These are phyloP conservation scores for Gnaphalium uliginosum DNA, from an alignment of 129 eudicot species.

Conservation along the genomic window DNA sequence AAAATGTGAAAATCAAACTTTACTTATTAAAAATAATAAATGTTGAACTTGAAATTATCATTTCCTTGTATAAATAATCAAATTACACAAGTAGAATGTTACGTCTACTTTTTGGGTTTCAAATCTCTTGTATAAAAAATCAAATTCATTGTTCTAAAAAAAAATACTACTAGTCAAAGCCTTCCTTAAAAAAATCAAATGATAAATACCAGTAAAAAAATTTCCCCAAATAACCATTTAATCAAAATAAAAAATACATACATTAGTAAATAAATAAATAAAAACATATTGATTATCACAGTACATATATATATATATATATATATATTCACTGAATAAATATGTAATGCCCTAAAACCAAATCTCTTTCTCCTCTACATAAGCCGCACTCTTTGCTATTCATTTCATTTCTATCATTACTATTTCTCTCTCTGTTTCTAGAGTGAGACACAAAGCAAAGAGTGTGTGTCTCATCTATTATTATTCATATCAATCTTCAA, in stretches of 20 bases:
- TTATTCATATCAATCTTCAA: constrained; percentile 20
- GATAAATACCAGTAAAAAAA: not conserved
- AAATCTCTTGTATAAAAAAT: not conserved
- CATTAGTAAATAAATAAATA: not conserved
- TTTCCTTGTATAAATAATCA: not conserved
- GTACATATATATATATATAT: not conserved
- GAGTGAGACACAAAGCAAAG: constrained; percentile 34
- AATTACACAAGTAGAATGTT: not conserved
- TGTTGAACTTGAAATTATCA: not conserved
- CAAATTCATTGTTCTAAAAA: too few relatives aligned
- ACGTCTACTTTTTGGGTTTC: not conserved
- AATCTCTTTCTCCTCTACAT: constrained; percentile 32
- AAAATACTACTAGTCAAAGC: too few relatives aligned
- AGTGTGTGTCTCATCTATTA: constrained; percentile 35
- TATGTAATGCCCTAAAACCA: constrained; percentile 35
- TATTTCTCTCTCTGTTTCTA: constrained; percentile 21
- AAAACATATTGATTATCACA: not conserved
- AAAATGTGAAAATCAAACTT: too few relatives aligned
- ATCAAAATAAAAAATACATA: not conserved
- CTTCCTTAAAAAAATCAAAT: not conserved
- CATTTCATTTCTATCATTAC: constrained; percentile 28
- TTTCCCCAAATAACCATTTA: constrained; percentile 1
- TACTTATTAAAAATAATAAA: not conserved
- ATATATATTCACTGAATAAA: constrained; percentile 10
- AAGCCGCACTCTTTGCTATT: constrained; percentile 45